Base-by-base conservation (phyloP, 2,329 filamentous ascomycete genomes). In the Escovopsis sp. region DNA sequence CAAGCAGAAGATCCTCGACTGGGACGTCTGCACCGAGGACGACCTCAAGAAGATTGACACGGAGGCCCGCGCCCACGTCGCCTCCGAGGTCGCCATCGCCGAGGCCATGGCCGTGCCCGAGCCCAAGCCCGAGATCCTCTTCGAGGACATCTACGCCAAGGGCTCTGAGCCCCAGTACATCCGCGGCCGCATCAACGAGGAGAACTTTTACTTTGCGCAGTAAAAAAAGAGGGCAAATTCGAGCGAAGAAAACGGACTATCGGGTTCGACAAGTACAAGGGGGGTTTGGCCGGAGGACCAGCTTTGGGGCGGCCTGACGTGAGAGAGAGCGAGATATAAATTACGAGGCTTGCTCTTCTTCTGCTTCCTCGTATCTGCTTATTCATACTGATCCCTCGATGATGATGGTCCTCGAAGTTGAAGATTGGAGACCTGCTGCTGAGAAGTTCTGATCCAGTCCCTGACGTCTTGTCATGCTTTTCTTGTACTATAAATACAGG, bases 1-100 rank as follows among this genome's bases (percentile, higher is more conserved):
- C 50, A 96, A 96, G 78, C 82, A 90, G 70, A 94, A 94, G 72
- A 79, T 98, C 47, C 67, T 98, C 39, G 90, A 98, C 64, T 98
- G 90, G 90, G 75, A 75, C 41, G 80, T 98, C 47, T 78, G 78
- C 48, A 76, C 71, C 41, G 90, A 98, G 70, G 87, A 94, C 28
- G 88, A 96, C 66, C 79, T 98, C 60, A 98, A 98, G 81, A 60
- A 61, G 46, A 77, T 98, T 48, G 90, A 98, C 70, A 96, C 94
- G 76, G 76, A 92, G 53, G 87, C 90, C 14, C 79, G 87, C 55
- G 68, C 63, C 56, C 69, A 77, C 53, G 85, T 98, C 55, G 87
- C 90, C 59, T 78, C 75, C 46, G 88, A 98, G 70, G 88, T 94
- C 39, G 82, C 80, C 42, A 70, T 74, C 52, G 90, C 90, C 36